These are phyloP conservation scores for Scheffersomyces cryptocercus DNA, from an alignment of 1,139 yeast genomes.

Conservation along the genomic window DNA sequence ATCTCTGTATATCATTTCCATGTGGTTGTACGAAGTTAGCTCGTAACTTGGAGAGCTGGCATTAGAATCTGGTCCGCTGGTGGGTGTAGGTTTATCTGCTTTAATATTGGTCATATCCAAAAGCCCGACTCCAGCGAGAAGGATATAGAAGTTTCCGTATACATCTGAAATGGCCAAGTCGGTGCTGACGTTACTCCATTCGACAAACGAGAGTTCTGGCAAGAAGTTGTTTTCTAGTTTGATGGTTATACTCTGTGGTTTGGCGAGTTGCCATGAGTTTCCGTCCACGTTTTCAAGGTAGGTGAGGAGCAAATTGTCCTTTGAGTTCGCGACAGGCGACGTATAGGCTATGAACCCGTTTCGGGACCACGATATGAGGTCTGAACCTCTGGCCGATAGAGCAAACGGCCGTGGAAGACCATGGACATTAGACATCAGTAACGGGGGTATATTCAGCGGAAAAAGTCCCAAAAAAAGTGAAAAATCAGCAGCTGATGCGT, in stretches of 20 bases:
- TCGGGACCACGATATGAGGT: slow-evolving; percentile 65
- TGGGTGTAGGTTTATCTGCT: not conserved
- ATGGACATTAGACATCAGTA: not conserved
- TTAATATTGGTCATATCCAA: slow-evolving; percentile 14
- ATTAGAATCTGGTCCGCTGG: slow-evolving; percentile 1
- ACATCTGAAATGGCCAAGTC: slow-evolving; percentile 54
- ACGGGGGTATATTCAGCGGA: no score
- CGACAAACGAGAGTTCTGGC: slow-evolving; percentile 34
- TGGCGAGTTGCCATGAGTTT: slow-evolving; percentile 62
- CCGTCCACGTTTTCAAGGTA: slow-evolving; percentile 68
- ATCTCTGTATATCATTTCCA: slow-evolving; percentile 48
- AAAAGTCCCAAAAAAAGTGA: no score
- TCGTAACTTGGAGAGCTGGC: slow-evolving; percentile 37
- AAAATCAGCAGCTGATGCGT: no score
- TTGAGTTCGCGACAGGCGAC: slow-evolving; percentile 21
- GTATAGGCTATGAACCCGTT: slow-evolving; percentile 73
- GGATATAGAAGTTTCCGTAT: slow-evolving; percentile 51
- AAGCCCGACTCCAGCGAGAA: slow-evolving; percentile 47
- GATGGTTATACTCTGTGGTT: slow-evolving; percentile 44
- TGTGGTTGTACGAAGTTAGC: slow-evolving; percentile 46
- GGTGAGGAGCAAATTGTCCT: slow-evolving; percentile 49
- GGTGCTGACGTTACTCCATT: slow-evolving; percentile 55
- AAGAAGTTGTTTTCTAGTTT: slow-evolving; percentile 33
- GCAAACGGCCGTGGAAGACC: slow-evolving; percentile 1
- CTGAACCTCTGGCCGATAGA: slow-evolving; percentile 1